Evolutionary conservation across 805 yeast genomes (phyloP), one percentile per base, ranked within the genome.

Genomic region (Nakazawaea holstii): DNA sequence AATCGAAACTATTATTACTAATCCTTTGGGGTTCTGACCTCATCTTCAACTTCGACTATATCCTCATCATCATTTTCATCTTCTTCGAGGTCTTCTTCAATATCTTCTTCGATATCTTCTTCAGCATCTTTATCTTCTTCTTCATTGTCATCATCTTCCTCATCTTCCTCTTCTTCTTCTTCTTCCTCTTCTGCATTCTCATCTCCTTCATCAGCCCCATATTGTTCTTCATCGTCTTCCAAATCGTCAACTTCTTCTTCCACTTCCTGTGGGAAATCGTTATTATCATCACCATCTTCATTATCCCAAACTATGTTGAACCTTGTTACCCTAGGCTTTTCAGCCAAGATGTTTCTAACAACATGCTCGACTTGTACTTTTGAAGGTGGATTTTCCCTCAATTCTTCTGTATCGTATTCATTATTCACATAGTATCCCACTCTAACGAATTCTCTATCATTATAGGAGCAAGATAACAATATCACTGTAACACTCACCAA

Each of bases 401-500:
- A 68, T 57, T 94, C 98, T 61, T 92, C 98, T 13, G 83, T 74
- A 60, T 92, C 97, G 59, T 94, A 94, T 60, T 94, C 99, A 66
- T 94, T 94, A 68, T 94, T 94, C 50, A 94, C 99, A 60, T 94
- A 94, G 68, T 94, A 94, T 0, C 99, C 99, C 5, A 94, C 99
- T 51, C 98, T 74, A 1, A 94, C 99, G 69, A 94, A 94, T 64
- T 94, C 98, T 53, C 92, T 76, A 48, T 87, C 96, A 42, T 89
- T 87, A 60, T 94, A 94, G 0, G 97, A 84, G 65, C 99, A 94
- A 50, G 96, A 87, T 51, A 94, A 72, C 48, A 94, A 69, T 49
- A 94, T 91, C 29, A 94, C 99, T 0, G 99, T 94, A 37, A 94
- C 98, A 52, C 92, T 82, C 11, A 94, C 97, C 53, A 94, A 74